Evolutionary conservation across 228 moss, liverwort and hornwort species (phyloP), one percentile per base, ranked within the genome.

Genomic region (Sphagnum fallax): DNA sequence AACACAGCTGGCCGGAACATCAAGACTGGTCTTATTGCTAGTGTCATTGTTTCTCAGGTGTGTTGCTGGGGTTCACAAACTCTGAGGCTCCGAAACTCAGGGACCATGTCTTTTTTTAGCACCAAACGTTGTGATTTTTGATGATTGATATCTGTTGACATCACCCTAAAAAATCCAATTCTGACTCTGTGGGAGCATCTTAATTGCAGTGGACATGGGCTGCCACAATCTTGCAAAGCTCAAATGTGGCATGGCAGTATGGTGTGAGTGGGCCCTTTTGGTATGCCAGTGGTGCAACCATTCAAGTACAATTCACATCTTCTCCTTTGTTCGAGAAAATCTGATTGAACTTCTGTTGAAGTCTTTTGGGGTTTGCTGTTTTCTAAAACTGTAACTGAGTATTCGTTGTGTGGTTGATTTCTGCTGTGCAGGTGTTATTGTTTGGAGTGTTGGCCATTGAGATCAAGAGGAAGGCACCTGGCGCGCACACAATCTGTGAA

Each of bases 21-120:
- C 77, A 95, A 95, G 51, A 95, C 92, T 10, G 95, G 92, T 60
- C 77, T 95, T 49, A 95, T 95, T 60, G 92, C 92, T 18, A 95
- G 95, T 73, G 95, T 92, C 77, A 95, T 95, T 64, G 95, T 95
- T 8, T 95, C 95, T 4, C 94, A 95, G 90, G 94, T 90, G 18
- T 15, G 69, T 60, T 7, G 3, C 15, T 8, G 16, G 62, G 47
- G 62, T 47, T 7, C 47, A 47, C 62, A 6, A 62, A 62, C 47
- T 16, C 47, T 15, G 15, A 16, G 15, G 15, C 47, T 16, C 62
- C 11, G 13, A 57, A 57, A 13, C 55, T 57, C 55, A 57, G 55
- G 60, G 14, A 60, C 60, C 60, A 6, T 5, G 0, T 16, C 14
- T 6, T 60, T 14, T 60, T 60, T 6, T 5, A 60, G 16, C 4